Conservation (phyloP, 768 basidiomycete species). For the Pleurotus tuoliensis region DNA sequence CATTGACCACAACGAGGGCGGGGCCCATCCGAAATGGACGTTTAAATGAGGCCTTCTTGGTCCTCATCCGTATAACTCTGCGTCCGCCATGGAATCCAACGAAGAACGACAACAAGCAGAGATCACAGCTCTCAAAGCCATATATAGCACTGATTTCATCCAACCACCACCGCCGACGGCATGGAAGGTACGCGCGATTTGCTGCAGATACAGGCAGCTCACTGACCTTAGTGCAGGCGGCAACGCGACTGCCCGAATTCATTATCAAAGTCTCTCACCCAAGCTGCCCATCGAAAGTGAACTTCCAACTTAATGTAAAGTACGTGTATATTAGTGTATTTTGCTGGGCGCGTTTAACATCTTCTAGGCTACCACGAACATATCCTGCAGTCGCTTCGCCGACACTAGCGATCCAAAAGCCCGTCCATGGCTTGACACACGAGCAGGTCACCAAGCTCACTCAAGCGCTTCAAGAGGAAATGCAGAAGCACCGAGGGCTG, state of each 20-base stretch:
- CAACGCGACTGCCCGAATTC: conserved; percentile 69
- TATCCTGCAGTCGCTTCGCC: conserved; percentile 74
- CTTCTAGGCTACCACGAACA: conserved; percentile 69
- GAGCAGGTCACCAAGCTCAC: conserved; percentile 56
- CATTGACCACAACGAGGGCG: conserved; percentile 10
- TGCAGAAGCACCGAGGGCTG: conserved; percentile 58
- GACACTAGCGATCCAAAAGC: conserved; percentile 64
- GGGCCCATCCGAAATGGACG: conserved; percentile 17
- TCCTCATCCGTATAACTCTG: conserved; percentile 13
- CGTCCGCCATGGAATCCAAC: conserved; percentile 60
- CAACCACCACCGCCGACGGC: conserved; percentile 72
- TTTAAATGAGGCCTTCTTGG: conserved; percentile 16
- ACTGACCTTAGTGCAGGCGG: conserved; percentile 41
- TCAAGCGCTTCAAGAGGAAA: conserved; percentile 60
- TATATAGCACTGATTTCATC: conserved; percentile 76
- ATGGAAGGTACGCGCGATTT: conserved; percentile 60
- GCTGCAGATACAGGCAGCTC: too few species aligned
- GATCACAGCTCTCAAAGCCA: conserved; percentile 76
- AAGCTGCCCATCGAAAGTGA: conserved; percentile 51
- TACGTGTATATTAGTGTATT: conserved; percentile 26
- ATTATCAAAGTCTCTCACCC: conserved; percentile 65
- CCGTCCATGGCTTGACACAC: conserved; percentile 52
- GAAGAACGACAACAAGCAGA: conserved; percentile 66
- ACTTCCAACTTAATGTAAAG: conserved; percentile 69
- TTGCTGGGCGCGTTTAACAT: too few species aligned